These are phyloP conservation scores for Balansia obtecta DNA, from an alignment of 2,329 filamentous ascomycete genomes.

Conservation along the genomic window DNA sequence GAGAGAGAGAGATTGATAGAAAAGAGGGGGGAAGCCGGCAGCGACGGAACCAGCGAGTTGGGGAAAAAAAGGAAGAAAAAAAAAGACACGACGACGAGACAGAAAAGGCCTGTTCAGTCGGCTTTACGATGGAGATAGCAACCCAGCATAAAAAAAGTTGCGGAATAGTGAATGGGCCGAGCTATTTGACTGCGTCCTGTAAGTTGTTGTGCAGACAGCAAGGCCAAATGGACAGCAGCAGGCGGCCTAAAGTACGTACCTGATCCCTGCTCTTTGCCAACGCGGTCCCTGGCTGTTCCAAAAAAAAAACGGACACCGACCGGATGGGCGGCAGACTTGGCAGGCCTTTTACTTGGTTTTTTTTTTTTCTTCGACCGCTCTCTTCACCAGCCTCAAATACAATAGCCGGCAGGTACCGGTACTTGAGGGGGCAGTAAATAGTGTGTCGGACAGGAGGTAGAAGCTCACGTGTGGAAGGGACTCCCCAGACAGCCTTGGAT, in stretches of 20 bases:
- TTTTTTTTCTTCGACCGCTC: background rate
- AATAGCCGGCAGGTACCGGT: slow-evolving; percentile 1
- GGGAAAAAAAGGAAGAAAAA: background rate
- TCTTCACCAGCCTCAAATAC: background rate
- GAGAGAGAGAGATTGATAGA: background rate
- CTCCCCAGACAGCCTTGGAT: background rate
- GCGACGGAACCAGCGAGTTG: slow-evolving; percentile 4
- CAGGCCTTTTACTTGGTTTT: slow-evolving; percentile 1
- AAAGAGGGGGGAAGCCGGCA: slow-evolving; percentile 1
- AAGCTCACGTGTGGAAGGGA: background rate
- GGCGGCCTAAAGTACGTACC: slow-evolving; percentile 1
- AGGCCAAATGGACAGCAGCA: background rate
- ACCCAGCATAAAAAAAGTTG: background rate
- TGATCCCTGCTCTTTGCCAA: background rate
- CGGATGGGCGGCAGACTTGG: slow-evolving; percentile 4
- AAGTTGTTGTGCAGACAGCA: slow-evolving; percentile 2
- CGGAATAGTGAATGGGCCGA: slow-evolving; percentile 8
- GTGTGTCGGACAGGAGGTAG: background rate
- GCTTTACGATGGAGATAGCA: slow-evolving; percentile 6
- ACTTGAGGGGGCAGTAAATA: background rate
- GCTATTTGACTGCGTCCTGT: background rate
- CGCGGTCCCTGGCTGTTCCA: background rate
- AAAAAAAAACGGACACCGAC: background rate
- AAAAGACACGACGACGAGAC: background rate
- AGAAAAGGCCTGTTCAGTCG: slow-evolving; percentile 2